phyloP scores from a whole-genome alignment of 441 rosid genomes.

The Euphorbia schlechtendalii region DNA sequence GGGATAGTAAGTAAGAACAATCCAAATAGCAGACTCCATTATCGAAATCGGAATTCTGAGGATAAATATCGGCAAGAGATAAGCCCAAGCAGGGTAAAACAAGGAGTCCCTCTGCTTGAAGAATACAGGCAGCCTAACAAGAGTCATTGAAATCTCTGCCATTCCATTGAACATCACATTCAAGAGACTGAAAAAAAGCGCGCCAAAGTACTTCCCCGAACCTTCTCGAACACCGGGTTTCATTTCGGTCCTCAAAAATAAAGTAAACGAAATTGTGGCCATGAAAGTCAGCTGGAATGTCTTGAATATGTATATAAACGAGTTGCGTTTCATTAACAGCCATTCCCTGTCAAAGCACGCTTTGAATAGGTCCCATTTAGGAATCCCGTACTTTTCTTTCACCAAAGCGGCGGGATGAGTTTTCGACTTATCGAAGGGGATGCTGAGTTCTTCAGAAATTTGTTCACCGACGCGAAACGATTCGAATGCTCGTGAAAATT shows the following conservation, averaged over 20 bases:
- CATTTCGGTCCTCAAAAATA: conserved; percentile 45
- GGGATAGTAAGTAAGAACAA: conserved; percentile 55
- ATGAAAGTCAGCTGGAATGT: conserved; percentile 44
- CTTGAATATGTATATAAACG: conserved; percentile 50
- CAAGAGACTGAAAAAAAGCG: conserved; percentile 54
- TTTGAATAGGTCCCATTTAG: too few species aligned
- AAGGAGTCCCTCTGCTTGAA: too few species aligned
- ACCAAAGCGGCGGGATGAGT: too few species aligned
- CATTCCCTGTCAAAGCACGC: too few species aligned
- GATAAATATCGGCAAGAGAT: conserved; percentile 14
- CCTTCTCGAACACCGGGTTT: conserved; percentile 24
- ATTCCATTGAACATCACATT: conserved; percentile 57
- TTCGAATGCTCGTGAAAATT: too few species aligned
- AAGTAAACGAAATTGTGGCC: conserved; percentile 43
- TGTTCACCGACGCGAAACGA: too few species aligned
- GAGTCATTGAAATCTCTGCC: conserved; percentile 52
- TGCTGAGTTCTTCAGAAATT: too few species aligned
- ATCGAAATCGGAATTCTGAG: conserved; percentile 25
- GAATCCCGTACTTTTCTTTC: too few species aligned
- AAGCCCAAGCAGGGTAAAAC: too few species aligned
- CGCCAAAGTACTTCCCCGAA: conserved; percentile 42
- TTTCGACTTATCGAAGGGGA: too few species aligned
- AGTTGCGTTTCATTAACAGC: conserved; percentile 55
- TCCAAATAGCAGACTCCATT: conserved; percentile 55
- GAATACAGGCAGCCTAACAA: conserved; percentile 55